A percentile compares a stretch with the other conserved stretches of the same genome.
phyloP scores from a whole-genome alignment of 352 stramenopile species.

The Phytophthora brassicae region DNA sequence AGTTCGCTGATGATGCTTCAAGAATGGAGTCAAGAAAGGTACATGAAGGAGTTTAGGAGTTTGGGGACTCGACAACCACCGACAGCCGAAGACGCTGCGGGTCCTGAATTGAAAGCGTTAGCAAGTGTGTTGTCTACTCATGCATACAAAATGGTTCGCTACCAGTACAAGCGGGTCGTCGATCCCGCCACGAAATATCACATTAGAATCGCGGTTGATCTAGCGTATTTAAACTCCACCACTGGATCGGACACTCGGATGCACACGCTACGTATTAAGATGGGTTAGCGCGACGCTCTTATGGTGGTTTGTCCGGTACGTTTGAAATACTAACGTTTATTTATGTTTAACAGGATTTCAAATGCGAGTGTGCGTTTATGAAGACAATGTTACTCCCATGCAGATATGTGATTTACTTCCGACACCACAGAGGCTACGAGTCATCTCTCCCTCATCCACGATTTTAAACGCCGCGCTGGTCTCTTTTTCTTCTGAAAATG shows the following conservation, averaged over 20 bases:
- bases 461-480: slow-evolving; percentile 13
- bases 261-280: not conserved
- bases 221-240: no score
- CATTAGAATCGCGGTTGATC: no score
- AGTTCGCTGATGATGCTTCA: no score
- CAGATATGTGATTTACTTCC: slow-evolving; percentile 8
- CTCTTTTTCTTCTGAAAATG: slow-evolving; percentile 6
- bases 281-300: not conserved
- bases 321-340: no score
- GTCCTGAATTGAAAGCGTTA: slow-evolving; percentile 5
- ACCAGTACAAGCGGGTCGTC: slow-evolving; percentile 2
- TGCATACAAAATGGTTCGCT: slow-evolving; percentile 1
- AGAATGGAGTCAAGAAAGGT: slow-evolving; percentile 5
- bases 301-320: no score
- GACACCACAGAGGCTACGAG: not conserved
- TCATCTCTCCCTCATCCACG: slow-evolving; percentile 3
- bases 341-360: slow-evolving; percentile 11
- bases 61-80: slow-evolving; percentile 4
- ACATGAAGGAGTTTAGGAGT: slow-evolving; percentile 10
- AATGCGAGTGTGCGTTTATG: slow-evolving; percentile 12
- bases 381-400: slow-evolving; percentile 13
- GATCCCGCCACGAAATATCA: not conserved
- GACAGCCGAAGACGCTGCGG: not conserved
- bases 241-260: no score
- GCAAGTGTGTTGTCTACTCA: slow-evolving; percentile 2